Evolutionary conservation across 176 grass and related monocot genomes (phyloP), one percentile per base, ranked within the genome.

Genomic region (Saccharum officinarum): DNA sequence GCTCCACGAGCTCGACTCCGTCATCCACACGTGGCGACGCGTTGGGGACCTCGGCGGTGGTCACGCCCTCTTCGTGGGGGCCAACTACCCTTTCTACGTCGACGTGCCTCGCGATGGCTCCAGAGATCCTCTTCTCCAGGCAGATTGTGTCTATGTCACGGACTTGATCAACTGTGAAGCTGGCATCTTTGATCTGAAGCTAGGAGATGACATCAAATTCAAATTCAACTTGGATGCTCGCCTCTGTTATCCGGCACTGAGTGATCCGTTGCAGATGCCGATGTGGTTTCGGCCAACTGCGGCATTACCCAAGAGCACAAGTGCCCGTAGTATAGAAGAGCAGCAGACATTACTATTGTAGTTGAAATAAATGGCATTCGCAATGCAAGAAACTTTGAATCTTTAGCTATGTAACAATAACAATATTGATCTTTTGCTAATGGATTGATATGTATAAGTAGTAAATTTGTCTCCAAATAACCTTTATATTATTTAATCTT

Each of bases 181-280:
- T 8, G 26, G 11, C 18, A 11, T 4, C 63, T 68, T 80, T 49
- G 6, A 80, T 69, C 44, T 80, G 3, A 47, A 80, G 78, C 5
- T n/a, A 10, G 44, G 1, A 36, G 28, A 34, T 37, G 78, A 13
- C 10, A 1, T 23, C 1, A 12, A 3, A 3, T 14, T 10, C 3
- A 3, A 3, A 4, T 14, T 10, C 1, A 10, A 2, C 8, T 46
- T 1, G 10, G 2, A 20, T 0, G 14, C 2, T 0, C 25, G 0
- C 4, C 60, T 80, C 25, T 0, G 0, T 10, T 80, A 66, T 66
- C 60, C 40, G 2, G 17, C 22, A 16, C 0, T 18, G 17, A 1
- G 2, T 6, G 9, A 7, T 0, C 5, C 13, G 1, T 3, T 67
- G 16, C 70, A 75, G 0, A 75, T 30, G 18, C 70, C 71, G 3